Evolutionary conservation across 2,329 filamentous ascomycete species (phyloP).

Genomic region (Ascochyta rabiei): DNA sequence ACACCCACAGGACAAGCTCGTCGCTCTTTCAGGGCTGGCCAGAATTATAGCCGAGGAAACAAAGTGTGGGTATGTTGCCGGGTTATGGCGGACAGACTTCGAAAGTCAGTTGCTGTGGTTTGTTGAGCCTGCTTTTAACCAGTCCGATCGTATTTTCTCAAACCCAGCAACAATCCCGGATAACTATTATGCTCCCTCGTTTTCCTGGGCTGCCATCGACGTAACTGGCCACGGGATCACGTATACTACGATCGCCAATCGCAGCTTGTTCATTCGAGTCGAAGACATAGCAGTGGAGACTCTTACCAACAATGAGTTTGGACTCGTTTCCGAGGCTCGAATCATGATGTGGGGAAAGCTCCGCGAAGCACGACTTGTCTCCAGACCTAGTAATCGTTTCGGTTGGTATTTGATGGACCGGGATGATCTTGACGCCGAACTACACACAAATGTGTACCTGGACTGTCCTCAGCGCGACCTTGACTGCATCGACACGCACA

Average conservation of each 20-base stretch:
- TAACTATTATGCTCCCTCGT: slow-evolving; percentile 21
- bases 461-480: slow-evolving; percentile 16
- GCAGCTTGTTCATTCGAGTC: neutral
- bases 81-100: neutral
- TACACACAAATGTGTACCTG: slow-evolving; percentile 15
- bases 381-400: neutral
- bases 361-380: neutral
- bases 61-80: neutral
- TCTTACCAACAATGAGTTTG: neutral
- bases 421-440: slow-evolving; percentile 1
- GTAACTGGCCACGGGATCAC: slow-evolving; percentile 18
- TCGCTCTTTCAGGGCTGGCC: slow-evolving; percentile 1
- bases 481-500: slow-evolving; percentile 8
- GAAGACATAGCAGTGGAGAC: neutral
- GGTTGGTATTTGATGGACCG: slow-evolving; percentile 1
- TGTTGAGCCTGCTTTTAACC: neutral
- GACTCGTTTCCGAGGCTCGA: neutral
- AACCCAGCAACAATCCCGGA: neutral
- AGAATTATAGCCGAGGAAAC: neutral
- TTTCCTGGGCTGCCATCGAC: slow-evolving; percentile 28
- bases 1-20: neutral
- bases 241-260: neutral
- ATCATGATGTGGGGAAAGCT: neutral
- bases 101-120: neutral
- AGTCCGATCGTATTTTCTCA: neutral